Percentiles rank a stretch among this genome's conserved stretches.
These are phyloP conservation scores for Marchantia polymorpha DNA, from an alignment of 225 moss, liverwort and hornwort species.

Conservation along the genomic window DNA sequence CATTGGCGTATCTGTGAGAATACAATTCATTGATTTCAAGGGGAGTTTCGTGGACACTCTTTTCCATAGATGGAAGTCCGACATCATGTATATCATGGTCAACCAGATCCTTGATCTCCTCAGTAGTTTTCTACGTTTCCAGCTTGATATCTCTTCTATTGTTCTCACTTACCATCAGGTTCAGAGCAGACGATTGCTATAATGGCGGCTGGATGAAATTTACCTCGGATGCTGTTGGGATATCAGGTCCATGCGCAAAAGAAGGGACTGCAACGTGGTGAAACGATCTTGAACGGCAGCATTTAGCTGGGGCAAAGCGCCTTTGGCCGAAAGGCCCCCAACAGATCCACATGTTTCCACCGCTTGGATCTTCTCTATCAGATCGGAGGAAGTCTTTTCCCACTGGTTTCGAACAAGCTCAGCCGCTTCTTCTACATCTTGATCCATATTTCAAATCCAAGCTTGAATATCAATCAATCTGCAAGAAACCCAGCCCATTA, in stretches of 20 bases:
- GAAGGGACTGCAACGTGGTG: conserved; percentile 60
- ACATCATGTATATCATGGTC: neutral
- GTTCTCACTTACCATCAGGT: neutral
- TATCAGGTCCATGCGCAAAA: conserved; percentile 62
- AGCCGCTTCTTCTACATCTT: conserved; percentile 40
- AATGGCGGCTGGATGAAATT: neutral
- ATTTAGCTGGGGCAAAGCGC: conserved; percentile 75
- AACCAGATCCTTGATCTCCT: too few relatives aligned
- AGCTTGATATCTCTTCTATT: neutral
- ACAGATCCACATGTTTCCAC: conserved; percentile 55
- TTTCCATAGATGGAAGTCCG: neutral
- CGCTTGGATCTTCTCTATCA: conserved; percentile 51
- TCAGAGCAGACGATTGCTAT: neutral
- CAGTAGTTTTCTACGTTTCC: neutral
- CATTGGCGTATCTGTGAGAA: neutral
- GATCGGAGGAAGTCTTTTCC: conserved; percentile 28
- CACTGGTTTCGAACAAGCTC: conserved; percentile 64
- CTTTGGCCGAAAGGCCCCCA: conserved; percentile 54
- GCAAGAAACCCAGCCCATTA: too few relatives aligned
- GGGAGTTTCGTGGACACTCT: neutral
- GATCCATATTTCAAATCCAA: conserved; percentile 27
- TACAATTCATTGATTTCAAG: neutral
- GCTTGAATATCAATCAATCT: neutral
- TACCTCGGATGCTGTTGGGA: conserved; percentile 73
- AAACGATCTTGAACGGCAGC: conserved; percentile 79